These are phyloP conservation scores for Paracorniculantispora psalliotae DNA, from an alignment of 2,329 filamentous ascomycete genomes.

Conservation along the genomic window DNA sequence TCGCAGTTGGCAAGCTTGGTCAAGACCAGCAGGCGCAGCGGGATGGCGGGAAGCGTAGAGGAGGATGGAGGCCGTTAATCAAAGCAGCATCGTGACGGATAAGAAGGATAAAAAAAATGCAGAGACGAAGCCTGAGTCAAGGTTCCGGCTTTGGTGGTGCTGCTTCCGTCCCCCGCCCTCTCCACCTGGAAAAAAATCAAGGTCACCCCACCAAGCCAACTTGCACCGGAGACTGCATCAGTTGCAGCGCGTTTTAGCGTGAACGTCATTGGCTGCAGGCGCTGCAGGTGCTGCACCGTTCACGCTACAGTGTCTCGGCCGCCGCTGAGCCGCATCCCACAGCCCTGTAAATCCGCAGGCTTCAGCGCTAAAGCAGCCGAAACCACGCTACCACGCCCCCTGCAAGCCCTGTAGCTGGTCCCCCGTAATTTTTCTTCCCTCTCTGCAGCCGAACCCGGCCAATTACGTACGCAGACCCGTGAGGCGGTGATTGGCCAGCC, in stretches of 20 bases:
- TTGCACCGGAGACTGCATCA: not conserved
- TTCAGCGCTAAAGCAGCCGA: not conserved
- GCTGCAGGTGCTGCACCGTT: not conserved
- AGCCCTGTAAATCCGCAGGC: not conserved
- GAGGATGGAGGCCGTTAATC: not conserved
- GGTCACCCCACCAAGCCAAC: not conserved
- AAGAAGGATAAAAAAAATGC: not conserved
- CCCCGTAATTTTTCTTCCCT: not conserved
- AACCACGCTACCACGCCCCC: not conserved
- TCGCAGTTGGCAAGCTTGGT: not conserved
- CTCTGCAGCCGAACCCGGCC: not conserved
- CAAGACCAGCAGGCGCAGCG: conserved; percentile 10
- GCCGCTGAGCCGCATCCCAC: not conserved
- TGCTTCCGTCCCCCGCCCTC: conserved; percentile 1
- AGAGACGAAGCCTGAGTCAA: conserved; percentile 5
- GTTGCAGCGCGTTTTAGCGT: not conserved
- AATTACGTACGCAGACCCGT: not conserved
- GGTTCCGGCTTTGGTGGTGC: not conserved
- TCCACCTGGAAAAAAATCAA: not conserved
- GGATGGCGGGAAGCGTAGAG: not conserved
- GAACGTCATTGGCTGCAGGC: not conserved
- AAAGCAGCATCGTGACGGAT: conserved; percentile 14
- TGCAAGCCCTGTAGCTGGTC: not conserved
- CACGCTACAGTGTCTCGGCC: not conserved
- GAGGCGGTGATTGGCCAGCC: not conserved